Conservation (phyloP, 2,329 filamentous ascomycete species). For the Calcarisporium arbuscula region DNA sequence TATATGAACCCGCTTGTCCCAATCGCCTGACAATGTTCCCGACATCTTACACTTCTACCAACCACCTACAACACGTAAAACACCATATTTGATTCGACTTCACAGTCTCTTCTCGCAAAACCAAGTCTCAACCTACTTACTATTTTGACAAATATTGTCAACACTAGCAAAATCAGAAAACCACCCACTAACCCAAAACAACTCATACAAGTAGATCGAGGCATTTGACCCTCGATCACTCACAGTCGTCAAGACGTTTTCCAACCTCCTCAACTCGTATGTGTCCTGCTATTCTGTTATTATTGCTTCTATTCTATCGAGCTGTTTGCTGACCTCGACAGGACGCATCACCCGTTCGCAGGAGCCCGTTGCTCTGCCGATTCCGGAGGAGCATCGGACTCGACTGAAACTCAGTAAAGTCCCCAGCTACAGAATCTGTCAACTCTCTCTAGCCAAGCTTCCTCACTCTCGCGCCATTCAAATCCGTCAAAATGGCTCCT, state of each 20-base stretch:
- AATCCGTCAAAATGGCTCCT: slow-evolving; percentile 70
- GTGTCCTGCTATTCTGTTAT: slow-evolving; percentile 25
- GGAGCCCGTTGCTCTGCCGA: slow-evolving; percentile 89
- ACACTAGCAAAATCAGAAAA: background rate
- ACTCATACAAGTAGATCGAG: slow-evolving; percentile 40
- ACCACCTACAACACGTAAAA: too few species aligned
- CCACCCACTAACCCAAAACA: slow-evolving; percentile 7
- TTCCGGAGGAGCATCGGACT: slow-evolving; percentile 75
- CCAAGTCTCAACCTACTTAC: background rate
- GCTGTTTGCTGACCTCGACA: slow-evolving; percentile 38
- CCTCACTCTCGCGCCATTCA: slow-evolving; percentile 18
- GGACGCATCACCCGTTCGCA: slow-evolving; percentile 93
- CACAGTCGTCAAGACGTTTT: slow-evolving; percentile 85
- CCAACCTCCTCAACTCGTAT: slow-evolving; percentile 95
- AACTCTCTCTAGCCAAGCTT: slow-evolving; percentile 10
- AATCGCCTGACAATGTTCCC: too few species aligned
- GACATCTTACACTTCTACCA: too few species aligned
- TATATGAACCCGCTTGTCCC: too few species aligned
- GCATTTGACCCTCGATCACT: slow-evolving; percentile 47
- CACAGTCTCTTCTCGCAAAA: background rate
- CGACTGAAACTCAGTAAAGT: slow-evolving; percentile 51
- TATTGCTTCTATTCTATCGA: too few species aligned
- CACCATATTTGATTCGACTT: too few species aligned
- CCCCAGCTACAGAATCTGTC: slow-evolving; percentile 24
- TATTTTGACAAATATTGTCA: background rate